Percentiles rank a stretch among this genome's conserved stretches.
These are phyloP conservation scores for Russula abietina DNA, from an alignment of 768 basidiomycete species.

Conservation along the genomic window DNA sequence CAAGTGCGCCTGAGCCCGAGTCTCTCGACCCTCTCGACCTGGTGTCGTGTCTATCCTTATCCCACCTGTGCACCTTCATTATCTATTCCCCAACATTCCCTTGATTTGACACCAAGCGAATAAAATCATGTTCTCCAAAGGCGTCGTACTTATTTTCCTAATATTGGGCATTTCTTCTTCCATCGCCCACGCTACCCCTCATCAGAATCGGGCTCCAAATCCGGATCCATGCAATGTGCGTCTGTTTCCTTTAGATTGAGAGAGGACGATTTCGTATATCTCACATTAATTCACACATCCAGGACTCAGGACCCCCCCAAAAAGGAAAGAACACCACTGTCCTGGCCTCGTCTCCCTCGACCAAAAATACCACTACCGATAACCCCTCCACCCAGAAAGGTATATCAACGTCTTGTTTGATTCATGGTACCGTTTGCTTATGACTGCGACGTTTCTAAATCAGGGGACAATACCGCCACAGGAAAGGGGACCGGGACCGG, in stretches of 20 bases:
- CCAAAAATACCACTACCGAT: no score
- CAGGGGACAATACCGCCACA: no score
- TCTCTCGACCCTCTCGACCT: not conserved
- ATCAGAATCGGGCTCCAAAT: not conserved
- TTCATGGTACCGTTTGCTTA: not conserved
- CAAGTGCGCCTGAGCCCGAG: not conserved
- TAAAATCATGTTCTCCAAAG: constrained; percentile 7
- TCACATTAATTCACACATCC: not conserved
- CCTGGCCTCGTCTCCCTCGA: no score
- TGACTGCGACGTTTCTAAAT: not conserved
- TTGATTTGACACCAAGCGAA: not conserved
- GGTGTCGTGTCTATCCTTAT: constrained; percentile 2
- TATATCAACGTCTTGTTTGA: not conserved
- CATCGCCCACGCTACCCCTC: not conserved
- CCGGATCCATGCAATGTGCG: not conserved
- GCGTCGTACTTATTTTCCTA: not conserved
- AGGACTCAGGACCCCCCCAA: not conserved
- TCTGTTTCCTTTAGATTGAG: not conserved
- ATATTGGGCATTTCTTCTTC: not conserved
- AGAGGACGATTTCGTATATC: not conserved
- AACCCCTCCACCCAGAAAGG: no score
- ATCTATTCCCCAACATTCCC: not conserved
- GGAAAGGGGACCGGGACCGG: no score
- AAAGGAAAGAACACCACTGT: no score
- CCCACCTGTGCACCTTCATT: not conserved